Evolutionary conservation across 371 early-diverging fungal species (phyloP).

Genomic region (Syncephalis plumigaleata): DNA sequence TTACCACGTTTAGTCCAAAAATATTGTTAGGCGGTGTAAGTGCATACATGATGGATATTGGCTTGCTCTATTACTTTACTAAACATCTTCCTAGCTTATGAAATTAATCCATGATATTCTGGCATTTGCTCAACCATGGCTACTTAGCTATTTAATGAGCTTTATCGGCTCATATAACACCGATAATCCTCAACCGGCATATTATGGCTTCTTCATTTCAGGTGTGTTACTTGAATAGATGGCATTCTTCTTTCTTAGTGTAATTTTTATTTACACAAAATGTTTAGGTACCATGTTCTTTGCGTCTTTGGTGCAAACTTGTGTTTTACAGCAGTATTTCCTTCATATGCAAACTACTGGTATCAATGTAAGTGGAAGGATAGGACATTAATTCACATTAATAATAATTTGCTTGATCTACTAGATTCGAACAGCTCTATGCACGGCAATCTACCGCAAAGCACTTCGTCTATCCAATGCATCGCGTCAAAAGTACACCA

Average conservation of each 20-base stretch:
- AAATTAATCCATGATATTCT: constrained; percentile 66
- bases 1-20: constrained; percentile 38
- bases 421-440: constrained; percentile 56
- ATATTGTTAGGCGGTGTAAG: constrained; percentile 46
- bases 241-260: background rate
- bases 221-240: constrained; percentile 5
- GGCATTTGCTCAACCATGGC: constrained; percentile 71
- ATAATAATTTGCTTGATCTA: too few species aligned
- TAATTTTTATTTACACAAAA: constrained; percentile 2
- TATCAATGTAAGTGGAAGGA: constrained; percentile 20
- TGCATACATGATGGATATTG: constrained; percentile 2
- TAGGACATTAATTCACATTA: constrained; percentile 4
- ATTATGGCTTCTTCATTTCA: constrained; percentile 42
- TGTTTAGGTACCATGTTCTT: constrained; percentile 48
- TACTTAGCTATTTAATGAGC: constrained; percentile 49
- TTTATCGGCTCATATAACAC: constrained; percentile 44
- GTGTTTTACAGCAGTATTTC: constrained; percentile 83
- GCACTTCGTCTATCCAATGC: constrained; percentile 59
- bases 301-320: constrained; percentile 64
- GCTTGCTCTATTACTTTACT: background rate
- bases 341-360: constrained; percentile 59
- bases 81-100: constrained; percentile 25
- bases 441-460: constrained; percentile 81
- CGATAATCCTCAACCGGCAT: constrained; percentile 22
- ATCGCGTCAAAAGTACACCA: constrained; percentile 63